Evolutionary conservation across 257 asterid genomes (phyloP), one percentile per base, ranked within the genome.

Genomic region (Solanum neorickii): DNA sequence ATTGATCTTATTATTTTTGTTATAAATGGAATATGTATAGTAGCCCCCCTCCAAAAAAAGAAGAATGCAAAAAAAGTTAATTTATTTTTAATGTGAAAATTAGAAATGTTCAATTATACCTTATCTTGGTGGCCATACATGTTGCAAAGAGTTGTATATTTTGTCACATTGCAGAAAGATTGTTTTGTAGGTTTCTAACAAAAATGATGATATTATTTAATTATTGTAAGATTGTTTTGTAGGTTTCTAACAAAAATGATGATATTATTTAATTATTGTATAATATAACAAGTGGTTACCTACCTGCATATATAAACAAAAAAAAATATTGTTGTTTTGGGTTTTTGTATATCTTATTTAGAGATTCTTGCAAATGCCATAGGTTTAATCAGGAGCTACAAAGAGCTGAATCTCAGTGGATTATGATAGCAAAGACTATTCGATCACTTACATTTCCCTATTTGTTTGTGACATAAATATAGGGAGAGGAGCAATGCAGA

Each of bases 131-230:
- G 84, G 84, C 25, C 42, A 73, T 73, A 73, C 18, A 80, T 80
- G 44, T 80, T 16, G 68, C 27, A 47, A 44, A 65, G 82, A 7
- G 33, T 62, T 62, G 86, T 37, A 46, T 82, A 35, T 82, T 82
- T 82, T 49, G 90, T 88, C 70, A 83, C 89, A 88, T 88, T 86
- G 86, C 87, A 87, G 83, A 86, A 41, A 42, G 52, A n/a, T 85
- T 29, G 68, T 80, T 80, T 80, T 29, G 85, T 80, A 80, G 85
- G 85, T 80, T 80, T 80, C 44, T 80, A 80, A 80, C 84, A 78
- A 78, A 78, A 42, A 78, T 46, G 84, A 78, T 78, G 65, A 78
- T 39, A 80, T 80, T 80, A 47, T 52, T 37, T 47, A 47, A n/a
- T 16, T 78, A 78, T 56, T 39, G 9, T 27, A 12, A 42, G 52